These are phyloP conservation scores for Leishmania major DNA, from an alignment of 208 protist species.

Conservation along the genomic window DNA sequence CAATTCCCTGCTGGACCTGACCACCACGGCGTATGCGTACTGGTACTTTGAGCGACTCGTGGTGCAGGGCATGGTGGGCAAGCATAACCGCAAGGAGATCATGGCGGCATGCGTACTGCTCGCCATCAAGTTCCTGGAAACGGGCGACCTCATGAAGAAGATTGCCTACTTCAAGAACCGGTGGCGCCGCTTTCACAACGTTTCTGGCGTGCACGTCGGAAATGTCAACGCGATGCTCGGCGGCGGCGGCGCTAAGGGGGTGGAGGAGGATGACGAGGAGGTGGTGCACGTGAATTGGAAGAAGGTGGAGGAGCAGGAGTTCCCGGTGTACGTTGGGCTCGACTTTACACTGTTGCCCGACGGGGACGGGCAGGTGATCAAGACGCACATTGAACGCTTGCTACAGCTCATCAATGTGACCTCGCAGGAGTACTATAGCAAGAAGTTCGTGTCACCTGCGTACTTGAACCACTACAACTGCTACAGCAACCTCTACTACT, in stretches of 20 bases:
- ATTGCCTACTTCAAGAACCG: constrained; percentile 67
- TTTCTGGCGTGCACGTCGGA: constrained; percentile 25
- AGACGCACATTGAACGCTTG: constrained; percentile 73
- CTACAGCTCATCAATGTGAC: constrained; percentile 82
- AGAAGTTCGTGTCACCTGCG: constrained; percentile 62
- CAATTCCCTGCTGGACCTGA: constrained; percentile 66
- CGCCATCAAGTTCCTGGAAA: constrained; percentile 86
- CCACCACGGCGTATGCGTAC: constrained; percentile 79
- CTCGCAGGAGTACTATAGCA: constrained; percentile 83
- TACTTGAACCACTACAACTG: constrained; percentile 57
- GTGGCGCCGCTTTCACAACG: constrained; percentile 60
- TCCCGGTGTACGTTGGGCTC: constrained; percentile 80
- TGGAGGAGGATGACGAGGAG: constrained; percentile 64
- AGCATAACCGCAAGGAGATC: constrained; percentile 76
- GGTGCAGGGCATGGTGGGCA: constrained; percentile 78
- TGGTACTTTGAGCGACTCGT: constrained; percentile 90
- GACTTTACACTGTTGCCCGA: constrained; percentile 85
- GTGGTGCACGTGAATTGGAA: constrained; percentile 60
- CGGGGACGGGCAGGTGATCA: constrained; percentile 60
- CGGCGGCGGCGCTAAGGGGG: constrained; percentile 39
- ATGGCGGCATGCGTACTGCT: constrained; percentile 72
- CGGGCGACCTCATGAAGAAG: constrained; percentile 72
- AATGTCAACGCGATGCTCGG: constrained; percentile 34
- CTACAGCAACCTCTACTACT: constrained; percentile 67
- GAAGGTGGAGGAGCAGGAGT: constrained; percentile 74